Evolutionary conservation across 306 rosid genomes (phyloP).

Genomic region (Fagus crenata): DNA sequence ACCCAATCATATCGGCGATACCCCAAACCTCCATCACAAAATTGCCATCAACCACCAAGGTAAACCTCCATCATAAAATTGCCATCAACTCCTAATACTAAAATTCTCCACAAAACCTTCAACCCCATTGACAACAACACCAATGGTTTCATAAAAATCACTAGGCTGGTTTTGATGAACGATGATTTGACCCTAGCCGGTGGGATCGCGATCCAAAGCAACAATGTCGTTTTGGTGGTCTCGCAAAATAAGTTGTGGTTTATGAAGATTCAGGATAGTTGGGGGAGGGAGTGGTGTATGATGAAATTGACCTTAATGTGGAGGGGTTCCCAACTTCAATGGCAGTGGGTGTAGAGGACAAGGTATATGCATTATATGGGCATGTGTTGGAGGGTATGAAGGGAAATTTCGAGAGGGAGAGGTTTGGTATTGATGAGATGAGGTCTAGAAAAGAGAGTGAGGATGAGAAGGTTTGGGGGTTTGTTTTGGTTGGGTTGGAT

Average conservation of each 20-base stretch:
- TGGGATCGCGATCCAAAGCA: conserved; percentile 46
- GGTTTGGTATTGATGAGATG: conserved; percentile 58
- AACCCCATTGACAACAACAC: no score
- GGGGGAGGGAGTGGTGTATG: conserved; percentile 63
- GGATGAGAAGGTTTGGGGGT: conserved; percentile 60
- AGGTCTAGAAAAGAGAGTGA: conserved; percentile 48
- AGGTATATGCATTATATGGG: conserved; percentile 66
- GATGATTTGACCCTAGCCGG: conserved; percentile 52
- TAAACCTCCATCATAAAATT: no score
- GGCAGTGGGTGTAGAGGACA: conserved; percentile 42
- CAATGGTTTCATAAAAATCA: no score
- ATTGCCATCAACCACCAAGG: no score
- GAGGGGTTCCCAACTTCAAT: conserved; percentile 64
- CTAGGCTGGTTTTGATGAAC: conserved; percentile 45
- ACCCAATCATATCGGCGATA: no score
- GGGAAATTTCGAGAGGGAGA: conserved; percentile 53
- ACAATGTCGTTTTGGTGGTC: conserved; percentile 80
- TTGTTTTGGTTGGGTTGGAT: conserved; percentile 58
- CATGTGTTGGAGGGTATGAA: conserved; percentile 43
- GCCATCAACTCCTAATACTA: no score
- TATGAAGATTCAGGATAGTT: conserved; percentile 64
- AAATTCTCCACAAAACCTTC: no score
- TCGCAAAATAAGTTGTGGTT: conserved; percentile 51
- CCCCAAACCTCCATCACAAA: no score
- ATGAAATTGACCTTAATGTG: conserved; percentile 58